These are phyloP conservation scores for Scytalidium lignicola DNA, from an alignment of 2,329 filamentous ascomycete species.

Conservation along the genomic window DNA sequence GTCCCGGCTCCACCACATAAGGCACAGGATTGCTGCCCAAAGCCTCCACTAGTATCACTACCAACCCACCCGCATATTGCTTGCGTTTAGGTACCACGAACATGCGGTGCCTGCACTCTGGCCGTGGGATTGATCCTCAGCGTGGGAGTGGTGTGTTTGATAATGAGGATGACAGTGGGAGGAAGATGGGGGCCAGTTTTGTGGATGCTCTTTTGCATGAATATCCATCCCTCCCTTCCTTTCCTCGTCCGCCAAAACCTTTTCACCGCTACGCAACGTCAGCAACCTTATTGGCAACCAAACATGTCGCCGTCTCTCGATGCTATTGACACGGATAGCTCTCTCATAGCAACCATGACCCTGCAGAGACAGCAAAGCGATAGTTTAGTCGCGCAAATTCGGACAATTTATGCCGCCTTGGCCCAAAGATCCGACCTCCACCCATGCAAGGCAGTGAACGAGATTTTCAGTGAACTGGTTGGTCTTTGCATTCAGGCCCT, in stretches of 20 bases:
- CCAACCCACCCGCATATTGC: no score
- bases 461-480: constrained; percentile 32
- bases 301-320: neutral
- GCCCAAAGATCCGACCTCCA: constrained; percentile 16
- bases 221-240: neutral
- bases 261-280: neutral
- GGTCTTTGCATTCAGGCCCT: constrained; percentile 28
- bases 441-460: constrained; percentile 29
- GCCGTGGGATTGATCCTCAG: no score
- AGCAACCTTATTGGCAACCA: neutral
- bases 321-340: neutral
- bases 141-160: no score
- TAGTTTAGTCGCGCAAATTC: neutral
- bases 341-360: neutral
- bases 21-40: no score
- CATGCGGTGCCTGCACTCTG: neutral
- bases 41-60: no score
- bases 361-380: neutral
- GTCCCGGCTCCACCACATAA: no score
- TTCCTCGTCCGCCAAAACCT: neutral
- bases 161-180: neutral
- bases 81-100: neutral
- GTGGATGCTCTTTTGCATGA: neutral
- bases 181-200: neutral
- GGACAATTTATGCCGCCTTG: neutral